These are phyloP conservation scores for Prunus salicina DNA, from an alignment of 306 rosid genomes.

Conservation along the genomic window DNA sequence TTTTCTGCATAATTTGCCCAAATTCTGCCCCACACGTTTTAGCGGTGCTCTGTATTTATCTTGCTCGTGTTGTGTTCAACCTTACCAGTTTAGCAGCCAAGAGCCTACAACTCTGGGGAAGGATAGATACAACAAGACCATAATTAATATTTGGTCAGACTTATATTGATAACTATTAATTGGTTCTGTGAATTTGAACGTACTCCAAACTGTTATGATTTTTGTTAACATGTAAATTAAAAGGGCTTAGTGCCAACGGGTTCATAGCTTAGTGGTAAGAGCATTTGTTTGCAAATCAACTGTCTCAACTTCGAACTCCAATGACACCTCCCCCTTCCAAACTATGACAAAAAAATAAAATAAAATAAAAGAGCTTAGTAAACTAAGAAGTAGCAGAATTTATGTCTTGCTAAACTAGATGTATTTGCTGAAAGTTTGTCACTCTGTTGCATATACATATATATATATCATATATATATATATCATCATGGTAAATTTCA, in stretches of 20 bases:
- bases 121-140: neutral
- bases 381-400: neutral
- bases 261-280: too few relatives aligned
- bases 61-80: conserved; percentile 11
- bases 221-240: neutral
- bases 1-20: too few relatives aligned
- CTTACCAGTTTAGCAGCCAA: neutral
- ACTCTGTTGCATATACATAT: neutral
- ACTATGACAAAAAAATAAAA: too few relatives aligned
- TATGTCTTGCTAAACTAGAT: neutral
- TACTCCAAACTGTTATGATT: neutral
- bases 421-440: neutral
- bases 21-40: neutral
- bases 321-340: too few relatives aligned
- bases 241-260: too few relatives aligned
- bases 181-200: too few relatives aligned
- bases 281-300: too few relatives aligned
- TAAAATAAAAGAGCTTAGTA: neutral
- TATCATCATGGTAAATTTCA: neutral
- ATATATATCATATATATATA: too few relatives aligned
- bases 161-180: neutral
- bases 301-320: too few relatives aligned
- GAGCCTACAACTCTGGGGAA: neutral
- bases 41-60: neutral
- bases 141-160: neutral